These are phyloP conservation scores for Microdochium bolleyi DNA, from an alignment of 2,329 filamentous ascomycete species.

Conservation along the genomic window DNA sequence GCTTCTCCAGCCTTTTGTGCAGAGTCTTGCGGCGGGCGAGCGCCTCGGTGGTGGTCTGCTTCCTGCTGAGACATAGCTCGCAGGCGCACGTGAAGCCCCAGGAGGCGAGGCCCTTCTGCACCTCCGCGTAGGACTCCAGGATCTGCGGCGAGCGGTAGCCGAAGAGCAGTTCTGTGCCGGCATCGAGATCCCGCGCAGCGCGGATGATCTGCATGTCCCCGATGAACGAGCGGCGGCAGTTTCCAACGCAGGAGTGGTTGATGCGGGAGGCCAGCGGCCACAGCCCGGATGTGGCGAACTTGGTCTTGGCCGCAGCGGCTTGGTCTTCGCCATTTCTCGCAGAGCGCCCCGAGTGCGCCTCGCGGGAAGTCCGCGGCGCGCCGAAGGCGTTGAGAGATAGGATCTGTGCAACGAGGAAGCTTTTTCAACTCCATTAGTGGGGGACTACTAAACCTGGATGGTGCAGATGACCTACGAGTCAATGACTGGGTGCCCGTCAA, in stretches of 20 bases:
- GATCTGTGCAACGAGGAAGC: constrained; percentile 36
- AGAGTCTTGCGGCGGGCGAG: constrained; percentile 10
- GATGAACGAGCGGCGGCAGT: constrained; percentile 39
- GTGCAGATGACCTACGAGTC: constrained; percentile 30
- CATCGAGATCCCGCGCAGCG: constrained; percentile 31
- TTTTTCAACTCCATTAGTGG: too few species aligned
- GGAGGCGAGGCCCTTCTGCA: constrained; percentile 16
- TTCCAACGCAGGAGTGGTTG: constrained; percentile 44
- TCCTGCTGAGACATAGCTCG: constrained; percentile 22
- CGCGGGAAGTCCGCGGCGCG: constrained; percentile 12
- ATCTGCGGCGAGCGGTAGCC: constrained; percentile 22
- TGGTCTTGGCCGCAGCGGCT: not conserved
- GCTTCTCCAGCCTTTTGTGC: not conserved
- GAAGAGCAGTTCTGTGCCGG: constrained; percentile 36
- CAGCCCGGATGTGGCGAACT: constrained; percentile 26
- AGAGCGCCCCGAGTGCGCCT: not conserved
- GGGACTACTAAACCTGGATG: too few species aligned
- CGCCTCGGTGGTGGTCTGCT: constrained; percentile 6
- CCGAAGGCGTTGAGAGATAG: constrained; percentile 35
- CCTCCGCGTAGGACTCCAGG: constrained; percentile 16
- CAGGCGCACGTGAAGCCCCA: constrained; percentile 37
- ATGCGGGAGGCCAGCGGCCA: constrained; percentile 40
- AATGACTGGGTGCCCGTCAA: constrained; percentile 30
- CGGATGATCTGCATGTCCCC: constrained; percentile 45
- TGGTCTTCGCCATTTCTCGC: not conserved